Conservation (phyloP, 495 filamentous ascomycete species). For the Hypoxylon fuscum region DNA sequence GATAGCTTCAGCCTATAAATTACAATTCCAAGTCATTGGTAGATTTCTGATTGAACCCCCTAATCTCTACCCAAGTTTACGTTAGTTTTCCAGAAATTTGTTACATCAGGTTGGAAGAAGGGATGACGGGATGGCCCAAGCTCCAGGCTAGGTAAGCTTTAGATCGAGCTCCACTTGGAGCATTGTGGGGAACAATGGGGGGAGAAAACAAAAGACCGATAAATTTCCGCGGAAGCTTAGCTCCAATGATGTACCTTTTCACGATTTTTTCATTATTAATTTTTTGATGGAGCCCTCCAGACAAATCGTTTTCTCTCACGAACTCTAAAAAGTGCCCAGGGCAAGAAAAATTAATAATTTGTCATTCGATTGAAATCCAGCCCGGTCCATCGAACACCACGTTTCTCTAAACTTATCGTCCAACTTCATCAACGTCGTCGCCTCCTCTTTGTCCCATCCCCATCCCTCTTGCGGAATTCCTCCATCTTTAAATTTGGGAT, state of each 20-base stretch:
- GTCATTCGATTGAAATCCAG: constrained; percentile 5
- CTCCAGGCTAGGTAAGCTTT: neutral
- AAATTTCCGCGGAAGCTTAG: constrained; percentile 30
- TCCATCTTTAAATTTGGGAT: too few species aligned
- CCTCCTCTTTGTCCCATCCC: neutral
- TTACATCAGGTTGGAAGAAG: too few species aligned
- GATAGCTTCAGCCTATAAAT: too few species aligned
- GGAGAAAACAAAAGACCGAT: constrained; percentile 32
- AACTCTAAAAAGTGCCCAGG: constrained; percentile 23
- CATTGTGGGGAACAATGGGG: neutral
- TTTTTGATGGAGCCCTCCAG: constrained; percentile 16
- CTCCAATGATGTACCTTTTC: constrained; percentile 8
- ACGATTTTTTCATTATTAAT: too few species aligned
- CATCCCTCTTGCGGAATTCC: too few species aligned
- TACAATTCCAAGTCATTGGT: too few species aligned
- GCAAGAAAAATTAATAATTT: constrained; percentile 34
- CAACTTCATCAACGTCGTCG: constrained; percentile 1
- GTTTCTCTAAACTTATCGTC: neutral
- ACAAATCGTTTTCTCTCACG: constrained; percentile 2
- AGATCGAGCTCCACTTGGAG: neutral
- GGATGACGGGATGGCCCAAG: neutral
- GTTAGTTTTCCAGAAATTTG: too few species aligned
- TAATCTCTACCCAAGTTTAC: too few species aligned
- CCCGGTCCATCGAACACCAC: constrained; percentile 3
- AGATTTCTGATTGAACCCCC: too few species aligned